These are phyloP conservation scores for Heterobasidion irregulare DNA, from an alignment of 1,284 basidiomycete genomes.

Conservation along the genomic window DNA sequence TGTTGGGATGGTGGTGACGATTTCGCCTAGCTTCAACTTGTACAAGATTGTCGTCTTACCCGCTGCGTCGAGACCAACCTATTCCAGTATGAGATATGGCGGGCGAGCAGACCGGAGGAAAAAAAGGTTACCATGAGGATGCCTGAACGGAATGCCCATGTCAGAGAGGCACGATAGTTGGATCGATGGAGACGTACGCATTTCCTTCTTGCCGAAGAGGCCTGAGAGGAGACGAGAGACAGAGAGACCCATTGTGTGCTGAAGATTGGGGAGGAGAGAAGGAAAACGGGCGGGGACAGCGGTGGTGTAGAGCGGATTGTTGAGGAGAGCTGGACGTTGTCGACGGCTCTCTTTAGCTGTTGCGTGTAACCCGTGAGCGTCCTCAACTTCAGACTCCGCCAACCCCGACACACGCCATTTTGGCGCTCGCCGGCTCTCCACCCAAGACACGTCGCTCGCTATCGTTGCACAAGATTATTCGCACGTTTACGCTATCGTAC, in stretches of 20 bases:
- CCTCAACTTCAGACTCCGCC: slow-evolving; percentile 11
- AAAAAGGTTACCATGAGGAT: slow-evolving; percentile 46
- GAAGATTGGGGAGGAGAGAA: slow-evolving; percentile 10
- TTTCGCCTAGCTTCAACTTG: slow-evolving; percentile 98
- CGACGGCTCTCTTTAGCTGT: slow-evolving; percentile 10
- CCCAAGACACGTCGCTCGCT: not conserved
- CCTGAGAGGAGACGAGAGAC: slow-evolving; percentile 76
- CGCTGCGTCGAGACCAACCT: slow-evolving; percentile 95
- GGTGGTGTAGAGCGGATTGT: slow-evolving; percentile 17
- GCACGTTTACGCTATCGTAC: not conserved
- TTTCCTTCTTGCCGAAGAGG: slow-evolving; percentile 99
- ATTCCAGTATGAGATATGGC: slow-evolving; percentile 6
- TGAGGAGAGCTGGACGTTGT: slow-evolving; percentile 10
- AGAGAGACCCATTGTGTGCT: slow-evolving; percentile 70
- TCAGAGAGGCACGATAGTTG: slow-evolving; percentile 13
- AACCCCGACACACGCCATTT: slow-evolving; percentile 1
- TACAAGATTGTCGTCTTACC: slow-evolving; percentile 98
- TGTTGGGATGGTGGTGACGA: slow-evolving; percentile 98
- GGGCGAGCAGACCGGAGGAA: slow-evolving; percentile 6
- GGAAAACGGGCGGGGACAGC: slow-evolving; percentile 10
- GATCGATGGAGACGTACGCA: slow-evolving; percentile 65
- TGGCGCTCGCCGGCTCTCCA: not conserved
- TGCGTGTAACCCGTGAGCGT: slow-evolving; percentile 19
- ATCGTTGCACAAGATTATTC: not conserved
- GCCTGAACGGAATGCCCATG: slow-evolving; percentile 22